Evolutionary conservation across 345 rosid genomes (phyloP), one percentile per base, ranked within the genome.

Genomic region (Eucalyptus curtisii): DNA sequence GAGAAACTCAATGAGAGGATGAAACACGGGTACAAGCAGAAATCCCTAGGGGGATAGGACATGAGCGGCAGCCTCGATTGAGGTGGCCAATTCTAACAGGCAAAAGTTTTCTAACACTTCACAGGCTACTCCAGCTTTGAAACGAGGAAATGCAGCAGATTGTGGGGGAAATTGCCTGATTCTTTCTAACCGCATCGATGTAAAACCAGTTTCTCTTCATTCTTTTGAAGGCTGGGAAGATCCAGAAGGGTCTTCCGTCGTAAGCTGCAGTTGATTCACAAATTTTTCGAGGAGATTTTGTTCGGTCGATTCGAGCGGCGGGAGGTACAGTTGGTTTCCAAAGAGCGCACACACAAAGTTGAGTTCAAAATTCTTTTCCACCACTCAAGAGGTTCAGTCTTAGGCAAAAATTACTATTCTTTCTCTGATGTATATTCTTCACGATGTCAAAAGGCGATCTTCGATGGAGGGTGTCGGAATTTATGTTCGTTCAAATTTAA

Each of bases 21-120:
- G 89, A 95, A 92, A 88, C 87, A 91, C 13, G 99, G 99, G 66
- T 96, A 98, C 90, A 93, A 88, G 89, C 99, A 98, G 92, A 96
- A 94, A 89, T 92, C 98, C 50, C 95, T 98, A 2, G 96, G 97
- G 79, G 33, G 94, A 90, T 93, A 90, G 85, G 88, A 49, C 86
- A 76, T 17, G 42, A 30, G 57, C 55, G 17, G n/a, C 86, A 25
- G n/a, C 89, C 84, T 66, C 85, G n/a, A 49, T 87, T 86, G 61
- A 86, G 87, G 42, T 19, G 55, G 40, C 33, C 44, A 86, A n/a
- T 57, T 49, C 59, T 47, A 49, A 45, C 53, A 8, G 2, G 86
- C 82, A 37, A 71, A 37, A 71, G 45, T 37, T 37, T 19, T 68
- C 44, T 33, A 5, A 17, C 81, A 16, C 44, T 68, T 19, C 81